Conservation (phyloP, 306 rosid genomes). For the Castanopsis chinensis region DNA sequence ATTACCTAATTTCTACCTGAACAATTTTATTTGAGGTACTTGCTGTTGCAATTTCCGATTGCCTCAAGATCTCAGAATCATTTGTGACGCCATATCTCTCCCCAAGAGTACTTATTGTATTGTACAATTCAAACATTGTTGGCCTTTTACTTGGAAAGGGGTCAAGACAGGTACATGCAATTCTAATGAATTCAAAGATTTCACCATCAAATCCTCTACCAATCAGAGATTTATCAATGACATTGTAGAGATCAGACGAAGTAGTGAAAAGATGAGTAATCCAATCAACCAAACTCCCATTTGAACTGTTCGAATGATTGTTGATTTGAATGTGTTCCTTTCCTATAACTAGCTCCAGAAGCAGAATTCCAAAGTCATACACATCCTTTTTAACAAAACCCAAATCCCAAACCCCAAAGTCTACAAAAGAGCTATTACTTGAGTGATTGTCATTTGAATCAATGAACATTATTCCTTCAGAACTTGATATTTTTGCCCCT, state of each 20-base stretch:
- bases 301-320: background rate
- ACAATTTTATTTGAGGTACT: too few species aligned
- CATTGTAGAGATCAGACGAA: background rate
- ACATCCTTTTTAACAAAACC: constrained; percentile 34
- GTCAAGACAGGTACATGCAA: constrained; percentile 23
- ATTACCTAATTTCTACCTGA: too few species aligned
- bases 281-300: too few species aligned
- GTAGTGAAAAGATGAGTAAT: background rate
- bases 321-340: constrained; percentile 7
- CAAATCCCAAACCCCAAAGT: background rate
- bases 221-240: constrained; percentile 9
- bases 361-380: constrained; percentile 30
- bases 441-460: background rate
- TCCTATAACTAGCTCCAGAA: constrained; percentile 32
- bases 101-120: background rate
- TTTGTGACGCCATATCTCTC: background rate
- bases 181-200: constrained; percentile 9
- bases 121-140: constrained; percentile 42
- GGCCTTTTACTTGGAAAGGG: constrained; percentile 20
- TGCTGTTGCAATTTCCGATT: too few species aligned
- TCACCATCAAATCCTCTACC: constrained; percentile 24
- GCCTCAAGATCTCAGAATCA: too few species aligned
- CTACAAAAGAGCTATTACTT: background rate
- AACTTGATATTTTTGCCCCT: background rate
- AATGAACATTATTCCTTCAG: background rate